Percentiles rank a stretch among this genome's conserved stretches.
Evolutionary conservation across 208 protist genomes (phyloP).

Genomic region (Wallacemonas sp.): DNA sequence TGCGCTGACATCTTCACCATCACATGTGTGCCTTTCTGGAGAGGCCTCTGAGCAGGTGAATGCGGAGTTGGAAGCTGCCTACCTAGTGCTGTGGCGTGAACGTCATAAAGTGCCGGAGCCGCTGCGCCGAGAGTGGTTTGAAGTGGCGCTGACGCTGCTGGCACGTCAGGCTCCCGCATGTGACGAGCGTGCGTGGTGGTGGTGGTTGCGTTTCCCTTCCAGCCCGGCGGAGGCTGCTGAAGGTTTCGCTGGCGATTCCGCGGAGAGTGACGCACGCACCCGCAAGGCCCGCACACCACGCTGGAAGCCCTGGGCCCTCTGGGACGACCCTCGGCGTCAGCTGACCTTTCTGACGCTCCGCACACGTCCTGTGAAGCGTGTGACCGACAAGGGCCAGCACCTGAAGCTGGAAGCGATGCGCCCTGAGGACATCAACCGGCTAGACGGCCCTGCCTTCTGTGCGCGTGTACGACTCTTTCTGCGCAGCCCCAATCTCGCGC

Average conservation of each 20-base stretch:
- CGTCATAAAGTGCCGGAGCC: slow-evolving; percentile 18
- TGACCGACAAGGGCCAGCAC: slow-evolving; percentile 18
- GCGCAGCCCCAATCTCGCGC: neutral
- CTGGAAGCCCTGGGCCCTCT: slow-evolving; percentile 32
- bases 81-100: slow-evolving; percentile 26
- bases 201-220: no score
- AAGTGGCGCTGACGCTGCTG: slow-evolving; percentile 39
- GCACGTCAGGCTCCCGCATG: neutral
- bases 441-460: slow-evolving; percentile 39
- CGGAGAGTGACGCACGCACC: neutral
- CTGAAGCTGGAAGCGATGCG: slow-evolving; percentile 27
- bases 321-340: slow-evolving; percentile 37
- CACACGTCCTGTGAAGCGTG: neutral
- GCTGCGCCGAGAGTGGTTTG: slow-evolving; percentile 54
- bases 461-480: slow-evolving; percentile 2
- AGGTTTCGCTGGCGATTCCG: no score
- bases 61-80: slow-evolving; percentile 16
- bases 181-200: neutral
- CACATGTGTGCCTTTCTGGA: no score
- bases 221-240: no score
- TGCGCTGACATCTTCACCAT: slow-evolving; percentile 11
- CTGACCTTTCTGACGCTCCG: slow-evolving; percentile 32
- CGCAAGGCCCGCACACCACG: neutral
- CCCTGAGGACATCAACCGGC: slow-evolving; percentile 19
- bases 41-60: no score